Percentiles rank a stretch among this genome's conserved stretches.
phyloP scores from a whole-genome alignment of 2,329 filamentous ascomycete species.

The Aspergillus ruber region DNA sequence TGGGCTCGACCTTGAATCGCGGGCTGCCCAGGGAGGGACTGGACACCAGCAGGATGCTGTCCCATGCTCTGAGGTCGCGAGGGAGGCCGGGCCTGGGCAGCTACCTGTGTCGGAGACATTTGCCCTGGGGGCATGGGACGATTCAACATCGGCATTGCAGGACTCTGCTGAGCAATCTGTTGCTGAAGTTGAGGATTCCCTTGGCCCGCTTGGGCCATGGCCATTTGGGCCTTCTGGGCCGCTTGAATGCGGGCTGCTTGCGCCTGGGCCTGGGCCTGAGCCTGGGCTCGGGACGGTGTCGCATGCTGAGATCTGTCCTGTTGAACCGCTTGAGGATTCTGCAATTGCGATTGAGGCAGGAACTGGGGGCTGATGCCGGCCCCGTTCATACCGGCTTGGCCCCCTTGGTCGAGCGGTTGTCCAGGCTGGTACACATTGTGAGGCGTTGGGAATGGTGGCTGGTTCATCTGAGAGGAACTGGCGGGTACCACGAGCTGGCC shows the following conservation, averaged over 20 bases:
- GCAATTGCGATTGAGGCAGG: slow-evolving; percentile 38
- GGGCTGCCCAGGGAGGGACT: slow-evolving; percentile 20
- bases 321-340: slow-evolving; percentile 37
- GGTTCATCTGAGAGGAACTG: slow-evolving; percentile 49
- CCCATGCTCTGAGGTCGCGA: slow-evolving; percentile 29
- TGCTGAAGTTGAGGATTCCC: slow-evolving; percentile 33
- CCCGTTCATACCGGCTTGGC: slow-evolving; percentile 31
- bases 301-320: slow-evolving; percentile 37
- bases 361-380: slow-evolving; percentile 34
- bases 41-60: slow-evolving; percentile 22
- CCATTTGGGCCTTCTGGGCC: slow-evolving; percentile 41
- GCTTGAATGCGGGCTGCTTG: slow-evolving; percentile 35
- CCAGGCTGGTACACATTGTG: slow-evolving; percentile 35
- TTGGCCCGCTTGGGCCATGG: slow-evolving; percentile 41
- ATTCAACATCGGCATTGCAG: slow-evolving; percentile 38
- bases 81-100: slow-evolving; percentile 27
- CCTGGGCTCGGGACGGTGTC: slow-evolving; percentile 27
- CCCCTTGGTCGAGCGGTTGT: slow-evolving; percentile 36
- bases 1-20: slow-evolving; percentile 27
- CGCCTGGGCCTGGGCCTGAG: slow-evolving; percentile 33
- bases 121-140: slow-evolving; percentile 35
- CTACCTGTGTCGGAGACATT: slow-evolving; percentile 31
- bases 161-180: slow-evolving; percentile 35
- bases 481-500: slow-evolving; percentile 60
- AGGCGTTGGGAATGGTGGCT: slow-evolving; percentile 34